Evolutionary conservation across 495 filamentous ascomycete species (phyloP).

Genomic region (Neurospora sp.): DNA sequence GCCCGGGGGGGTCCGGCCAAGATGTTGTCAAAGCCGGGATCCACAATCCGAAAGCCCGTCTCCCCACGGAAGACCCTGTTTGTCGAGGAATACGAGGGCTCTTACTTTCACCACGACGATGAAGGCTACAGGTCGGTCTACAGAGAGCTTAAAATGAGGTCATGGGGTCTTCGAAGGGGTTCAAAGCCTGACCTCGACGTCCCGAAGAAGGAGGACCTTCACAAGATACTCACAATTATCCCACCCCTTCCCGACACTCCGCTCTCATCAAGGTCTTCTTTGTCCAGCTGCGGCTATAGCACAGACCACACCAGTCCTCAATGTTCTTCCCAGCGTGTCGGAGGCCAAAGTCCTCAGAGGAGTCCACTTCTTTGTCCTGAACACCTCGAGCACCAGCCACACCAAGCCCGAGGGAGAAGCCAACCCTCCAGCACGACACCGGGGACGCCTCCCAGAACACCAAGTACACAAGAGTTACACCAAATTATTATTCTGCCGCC

Average conservation of each 20-base stretch:
- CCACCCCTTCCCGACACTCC: conserved; percentile 37
- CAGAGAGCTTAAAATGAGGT: conserved; percentile 17
- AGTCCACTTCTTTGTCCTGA: conserved; percentile 19
- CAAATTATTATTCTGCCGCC: conserved; percentile 3
- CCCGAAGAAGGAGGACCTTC: conserved; percentile 30
- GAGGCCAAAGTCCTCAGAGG: conserved; percentile 14
- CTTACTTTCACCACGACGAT: conserved; percentile 21
- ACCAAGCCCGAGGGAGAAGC: conserved; percentile 7
- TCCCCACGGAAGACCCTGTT: conserved; percentile 23
- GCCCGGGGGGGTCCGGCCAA: conserved; percentile 8
- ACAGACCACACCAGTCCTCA: conserved; percentile 12
- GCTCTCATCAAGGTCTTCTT: conserved; percentile 38
- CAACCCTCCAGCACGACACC: not conserved
- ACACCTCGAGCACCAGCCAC: conserved; percentile 11
- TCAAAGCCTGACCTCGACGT: conserved; percentile 31
- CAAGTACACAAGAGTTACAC: not conserved
- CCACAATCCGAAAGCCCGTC: conserved; percentile 37
- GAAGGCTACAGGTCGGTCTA: conserved; percentile 10
- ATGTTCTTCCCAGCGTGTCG: conserved; percentile 12
- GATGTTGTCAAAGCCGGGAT: conserved; percentile 34
- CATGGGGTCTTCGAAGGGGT: conserved; percentile 19
- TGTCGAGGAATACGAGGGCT: conserved; percentile 24
- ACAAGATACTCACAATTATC: conserved; percentile 24
- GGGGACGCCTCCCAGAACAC: not conserved
- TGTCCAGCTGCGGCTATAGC: conserved; percentile 32